Evolutionary conservation across 441 rosid genomes (phyloP).

Genomic region (Manihot esculenta): DNA sequence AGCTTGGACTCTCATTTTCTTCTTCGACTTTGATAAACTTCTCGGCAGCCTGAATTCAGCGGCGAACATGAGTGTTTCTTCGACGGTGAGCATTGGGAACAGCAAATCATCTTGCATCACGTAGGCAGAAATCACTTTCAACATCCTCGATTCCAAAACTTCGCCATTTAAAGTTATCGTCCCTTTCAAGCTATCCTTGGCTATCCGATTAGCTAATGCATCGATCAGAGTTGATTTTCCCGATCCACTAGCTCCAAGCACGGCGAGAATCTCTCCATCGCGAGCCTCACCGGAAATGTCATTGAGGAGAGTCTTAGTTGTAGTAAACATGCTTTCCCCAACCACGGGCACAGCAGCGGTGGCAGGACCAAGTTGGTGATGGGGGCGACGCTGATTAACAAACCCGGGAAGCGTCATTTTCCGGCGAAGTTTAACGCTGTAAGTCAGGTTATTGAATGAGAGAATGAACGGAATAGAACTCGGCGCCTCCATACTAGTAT

Average conservation of each 20-base stretch:
- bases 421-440: slow-evolving; percentile 57
- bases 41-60: slow-evolving; percentile 78
- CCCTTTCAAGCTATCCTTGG: slow-evolving; percentile 65
- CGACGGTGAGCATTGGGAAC: slow-evolving; percentile 68
- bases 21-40: slow-evolving; percentile 61
- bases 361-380: slow-evolving; percentile 14
- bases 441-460: slow-evolving; percentile 66
- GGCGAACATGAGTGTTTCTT: slow-evolving; percentile 70
- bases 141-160: slow-evolving; percentile 53
- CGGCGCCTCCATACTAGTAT: slow-evolving; percentile 32
- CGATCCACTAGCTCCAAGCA: slow-evolving; percentile 88
- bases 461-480: slow-evolving; percentile 67
- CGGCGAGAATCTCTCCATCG: slow-evolving; percentile 82
- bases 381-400: slow-evolving; percentile 6
- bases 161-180: slow-evolving; percentile 61
- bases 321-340: slow-evolving; percentile 43
- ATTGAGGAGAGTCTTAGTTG: slow-evolving; percentile 70
- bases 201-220: slow-evolving; percentile 71
- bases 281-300: slow-evolving; percentile 80
- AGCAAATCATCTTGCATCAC: slow-evolving; percentile 79
- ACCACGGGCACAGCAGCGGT: slow-evolving; percentile 37
- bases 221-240: slow-evolving; percentile 88
- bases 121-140: slow-evolving; percentile 69
- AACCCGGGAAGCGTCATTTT: slow-evolving; percentile 39
- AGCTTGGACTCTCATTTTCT: slow-evolving; percentile 57